A percentile compares a stretch with the other conserved stretches of the same genome.
Conservation (phyloP, 1,139 yeast species). For the Pichia sp. region DNA sequence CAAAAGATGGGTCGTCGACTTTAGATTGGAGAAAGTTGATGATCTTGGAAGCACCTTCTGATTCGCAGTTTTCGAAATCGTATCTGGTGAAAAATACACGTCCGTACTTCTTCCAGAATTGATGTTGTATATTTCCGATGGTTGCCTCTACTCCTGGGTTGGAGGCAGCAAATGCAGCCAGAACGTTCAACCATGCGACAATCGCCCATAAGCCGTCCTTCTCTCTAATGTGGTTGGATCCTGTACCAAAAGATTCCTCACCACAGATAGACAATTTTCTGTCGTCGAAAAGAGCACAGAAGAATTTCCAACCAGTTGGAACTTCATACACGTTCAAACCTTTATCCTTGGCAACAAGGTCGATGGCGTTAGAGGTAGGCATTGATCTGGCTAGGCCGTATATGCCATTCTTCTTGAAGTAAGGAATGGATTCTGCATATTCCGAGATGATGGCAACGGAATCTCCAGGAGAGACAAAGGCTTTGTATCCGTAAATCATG, state of each 20-base stretch:
- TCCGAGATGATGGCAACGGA: slow-evolving; percentile 97
- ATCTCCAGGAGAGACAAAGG: slow-evolving; percentile 98
- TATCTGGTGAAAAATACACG: slow-evolving; percentile 97
- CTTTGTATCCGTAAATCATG: slow-evolving; percentile 94
- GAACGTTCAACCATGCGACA: slow-evolving; percentile 92
- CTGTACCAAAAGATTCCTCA: slow-evolving; percentile 97
- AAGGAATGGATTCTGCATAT: slow-evolving; percentile 81
- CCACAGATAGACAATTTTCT: slow-evolving; percentile 94
- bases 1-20: slow-evolving; percentile 35
- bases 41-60: slow-evolving; percentile 71
- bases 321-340: slow-evolving; percentile 83
- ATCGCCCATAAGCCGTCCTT: slow-evolving; percentile 98
- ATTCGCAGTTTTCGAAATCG: slow-evolving; percentile 81
- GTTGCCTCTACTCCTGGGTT: slow-evolving; percentile 54
- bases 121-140: slow-evolving; percentile 73
- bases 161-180: slow-evolving; percentile 70
- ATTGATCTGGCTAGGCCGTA: slow-evolving; percentile 95
- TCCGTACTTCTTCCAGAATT: slow-evolving; percentile 91
- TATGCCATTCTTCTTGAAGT: slow-evolving; percentile 80
- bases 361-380: slow-evolving; percentile 97
- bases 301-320: slow-evolving; percentile 99
- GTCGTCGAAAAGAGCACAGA: slow-evolving; percentile 92
- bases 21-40: slow-evolving; percentile 52
- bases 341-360: slow-evolving; percentile 78
- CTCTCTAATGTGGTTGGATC: slow-evolving; percentile 94